A percentile compares a stretch with the other conserved stretches of the same genome.
These are phyloP conservation scores for Trametes meyenii DNA, from an alignment of 768 basidiomycete genomes.

Conservation along the genomic window DNA sequence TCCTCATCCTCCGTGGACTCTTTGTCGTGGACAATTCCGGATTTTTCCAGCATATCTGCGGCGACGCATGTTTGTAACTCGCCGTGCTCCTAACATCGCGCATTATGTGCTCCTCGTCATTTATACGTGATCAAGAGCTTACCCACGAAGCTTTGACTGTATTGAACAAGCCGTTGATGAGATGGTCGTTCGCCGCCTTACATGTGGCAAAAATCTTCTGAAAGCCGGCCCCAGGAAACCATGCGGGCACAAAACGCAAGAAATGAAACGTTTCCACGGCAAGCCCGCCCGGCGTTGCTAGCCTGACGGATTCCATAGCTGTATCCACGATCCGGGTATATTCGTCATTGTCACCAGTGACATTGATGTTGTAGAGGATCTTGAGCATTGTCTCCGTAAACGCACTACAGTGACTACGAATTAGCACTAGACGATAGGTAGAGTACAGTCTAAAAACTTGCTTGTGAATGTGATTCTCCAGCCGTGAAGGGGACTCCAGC, in stretches of 20 bases:
- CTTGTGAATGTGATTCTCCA: constrained; percentile 10
- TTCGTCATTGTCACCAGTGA: constrained; percentile 30
- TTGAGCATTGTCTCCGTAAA: constrained; percentile 22
- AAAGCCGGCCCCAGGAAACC: constrained; percentile 16
- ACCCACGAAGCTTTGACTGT: background rate
- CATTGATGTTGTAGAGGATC: constrained; percentile 34
- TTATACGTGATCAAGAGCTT: background rate
- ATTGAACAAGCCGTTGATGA: constrained; percentile 2
- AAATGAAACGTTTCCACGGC: constrained; percentile 9
- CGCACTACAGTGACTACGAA: background rate
- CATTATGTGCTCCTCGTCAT: too few relatives aligned
- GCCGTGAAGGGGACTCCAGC: background rate
- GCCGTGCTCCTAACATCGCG: too few relatives aligned
- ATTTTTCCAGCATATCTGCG: too few relatives aligned
- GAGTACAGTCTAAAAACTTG: background rate
- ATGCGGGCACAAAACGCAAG: constrained; percentile 11
- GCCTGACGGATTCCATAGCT: background rate
- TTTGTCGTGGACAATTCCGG: too few relatives aligned
- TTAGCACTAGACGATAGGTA: too few relatives aligned
- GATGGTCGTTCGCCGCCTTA: background rate
- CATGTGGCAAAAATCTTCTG: background rate
- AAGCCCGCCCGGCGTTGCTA: background rate
- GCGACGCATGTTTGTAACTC: too few relatives aligned
- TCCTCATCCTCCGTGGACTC: too few relatives aligned
- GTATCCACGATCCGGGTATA: constrained; percentile 4